Conservation (phyloP, 352 stramenopile genomes). For the Pythium pyrilobum region DNA sequence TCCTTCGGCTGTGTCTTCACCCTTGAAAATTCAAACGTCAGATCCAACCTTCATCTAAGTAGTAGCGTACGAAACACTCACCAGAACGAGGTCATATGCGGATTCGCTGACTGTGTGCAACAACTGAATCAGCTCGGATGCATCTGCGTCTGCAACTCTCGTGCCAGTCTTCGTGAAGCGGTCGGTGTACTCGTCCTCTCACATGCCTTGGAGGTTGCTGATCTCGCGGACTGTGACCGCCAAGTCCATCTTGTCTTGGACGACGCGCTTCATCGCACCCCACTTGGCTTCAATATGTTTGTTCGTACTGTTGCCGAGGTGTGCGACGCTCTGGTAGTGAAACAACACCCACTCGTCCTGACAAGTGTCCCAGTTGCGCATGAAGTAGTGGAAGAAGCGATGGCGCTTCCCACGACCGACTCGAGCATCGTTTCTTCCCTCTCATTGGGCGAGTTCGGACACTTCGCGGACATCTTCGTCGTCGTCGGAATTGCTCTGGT, state of each 20-base stretch:
- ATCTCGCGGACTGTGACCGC: conserved; percentile 18
- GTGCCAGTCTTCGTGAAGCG: conserved; percentile 9
- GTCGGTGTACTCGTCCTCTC: conserved; percentile 12
- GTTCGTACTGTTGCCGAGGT: conserved; percentile 9
- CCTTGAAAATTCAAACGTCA: background rate
- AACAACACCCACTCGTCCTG: background rate
- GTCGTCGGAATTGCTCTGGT: background rate
- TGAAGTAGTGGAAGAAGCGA: conserved; percentile 8
- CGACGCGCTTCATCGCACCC: background rate
- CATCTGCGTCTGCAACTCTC: conserved; percentile 4
- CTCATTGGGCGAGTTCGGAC: background rate
- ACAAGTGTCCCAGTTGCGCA: conserved; percentile 3
- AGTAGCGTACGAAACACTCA: too few species aligned
- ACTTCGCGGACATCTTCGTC: conserved; percentile 6
- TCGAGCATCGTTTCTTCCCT: conserved; percentile 11
- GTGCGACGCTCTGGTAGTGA: background rate
- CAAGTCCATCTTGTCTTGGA: conserved; percentile 10
- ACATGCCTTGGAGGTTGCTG: conserved; percentile 12
- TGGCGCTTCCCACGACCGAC: background rate
- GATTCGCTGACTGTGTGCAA: conserved; percentile 17
- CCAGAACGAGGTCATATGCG: conserved; percentile 14
- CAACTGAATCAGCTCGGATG: conserved; percentile 11
- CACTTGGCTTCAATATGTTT: conserved; percentile 5
- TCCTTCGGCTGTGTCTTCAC: background rate
- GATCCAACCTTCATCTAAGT: too few species aligned